Base-by-base conservation (phyloP, 805 yeast genomes). In the Ogataea trehalophila region DNA sequence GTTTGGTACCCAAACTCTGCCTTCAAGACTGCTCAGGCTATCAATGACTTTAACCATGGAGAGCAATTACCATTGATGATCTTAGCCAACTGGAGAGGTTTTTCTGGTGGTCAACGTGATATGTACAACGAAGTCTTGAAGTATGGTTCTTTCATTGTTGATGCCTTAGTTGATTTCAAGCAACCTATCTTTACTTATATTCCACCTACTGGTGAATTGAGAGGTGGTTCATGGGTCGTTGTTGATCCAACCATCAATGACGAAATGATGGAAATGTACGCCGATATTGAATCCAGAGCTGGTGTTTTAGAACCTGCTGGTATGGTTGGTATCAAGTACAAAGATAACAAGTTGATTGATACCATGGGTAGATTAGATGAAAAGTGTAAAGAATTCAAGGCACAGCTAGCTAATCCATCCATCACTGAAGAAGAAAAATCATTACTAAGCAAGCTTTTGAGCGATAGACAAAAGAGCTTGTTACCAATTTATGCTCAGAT, bases 171-270 rank as follows among this genome's bases (percentile, higher is more conserved):
- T 56, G 96, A 83, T 60, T 94, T 84, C 80, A 88, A 88, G 68
- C 99, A 94, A 71, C 99, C 99, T 50, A 86, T 94, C 56, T 85
- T 94, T 73, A 89, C 94, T 23, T 94, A 94, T 71, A 92, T 94
- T 68, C 99, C 99, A 44, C 99, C 99, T 49, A 81, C 86, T 57
- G 99, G 98, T 68, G 99, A 94, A 72, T 79, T 94, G 58, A 87
- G 99, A 80, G 99, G 99, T 76, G 99, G 99, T 68, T 92, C 99
- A 23, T 94, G 99, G 99, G 99, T 95, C 47, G 99, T 94, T 58
- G 97, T 94, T 66, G 99, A 94, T 71, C 97, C 99, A 55, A 88
- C 97, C 43, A 94, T 94, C 73, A 94, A 95, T 70, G 70, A 86
- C 41, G 97, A 91, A 53, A 88, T 88, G 87, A 95, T 94, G 97